Evolutionary conservation across 163 green algal genomes (phyloP).

Genomic region (Volvox carteri): DNA sequence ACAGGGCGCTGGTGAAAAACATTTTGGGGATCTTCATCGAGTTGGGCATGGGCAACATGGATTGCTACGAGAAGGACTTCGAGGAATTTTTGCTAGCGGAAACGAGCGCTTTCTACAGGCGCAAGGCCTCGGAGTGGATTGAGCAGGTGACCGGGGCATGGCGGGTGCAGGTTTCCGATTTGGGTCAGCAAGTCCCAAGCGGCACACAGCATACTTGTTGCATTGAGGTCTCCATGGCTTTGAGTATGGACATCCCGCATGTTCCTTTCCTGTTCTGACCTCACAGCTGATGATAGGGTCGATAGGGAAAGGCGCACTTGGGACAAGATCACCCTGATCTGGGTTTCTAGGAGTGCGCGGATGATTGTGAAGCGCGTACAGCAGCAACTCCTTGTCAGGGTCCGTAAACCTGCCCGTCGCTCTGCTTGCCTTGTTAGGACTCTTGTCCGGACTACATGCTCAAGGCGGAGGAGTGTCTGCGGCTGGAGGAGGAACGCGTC

Average conservation of each 20-base stretch:
- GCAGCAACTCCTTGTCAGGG: too few species aligned
- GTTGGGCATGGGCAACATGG: conserved; percentile 93
- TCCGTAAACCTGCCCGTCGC: background rate
- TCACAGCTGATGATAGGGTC: too few species aligned
- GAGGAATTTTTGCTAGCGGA: conserved; percentile 89
- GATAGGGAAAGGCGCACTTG: too few species aligned
- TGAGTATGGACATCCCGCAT: too few species aligned
- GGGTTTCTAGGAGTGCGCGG: too few species aligned
- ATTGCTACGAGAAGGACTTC: conserved; percentile 96
- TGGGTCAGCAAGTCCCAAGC: too few species aligned
- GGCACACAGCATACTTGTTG: too few species aligned
- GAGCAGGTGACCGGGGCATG: conserved; percentile 50
- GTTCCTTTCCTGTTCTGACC: too few species aligned
- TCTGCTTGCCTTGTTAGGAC: conserved; percentile 70
- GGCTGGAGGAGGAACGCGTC: conserved; percentile 92
- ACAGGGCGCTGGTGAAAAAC: conserved; percentile 93
- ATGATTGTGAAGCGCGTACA: too few species aligned
- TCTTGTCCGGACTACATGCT: conserved; percentile 94
- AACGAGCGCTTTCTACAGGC: conserved; percentile 89
- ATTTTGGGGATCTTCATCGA: conserved; percentile 93
- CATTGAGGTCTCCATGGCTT: too few species aligned
- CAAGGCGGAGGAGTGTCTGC: conserved; percentile 87
- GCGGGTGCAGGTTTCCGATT: too few species aligned
- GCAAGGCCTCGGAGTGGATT: conserved; percentile 86
- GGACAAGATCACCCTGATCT: too few species aligned